Evolutionary conservation across 768 basidiomycete species (phyloP).

Genomic region (Leccinum imitatum): DNA sequence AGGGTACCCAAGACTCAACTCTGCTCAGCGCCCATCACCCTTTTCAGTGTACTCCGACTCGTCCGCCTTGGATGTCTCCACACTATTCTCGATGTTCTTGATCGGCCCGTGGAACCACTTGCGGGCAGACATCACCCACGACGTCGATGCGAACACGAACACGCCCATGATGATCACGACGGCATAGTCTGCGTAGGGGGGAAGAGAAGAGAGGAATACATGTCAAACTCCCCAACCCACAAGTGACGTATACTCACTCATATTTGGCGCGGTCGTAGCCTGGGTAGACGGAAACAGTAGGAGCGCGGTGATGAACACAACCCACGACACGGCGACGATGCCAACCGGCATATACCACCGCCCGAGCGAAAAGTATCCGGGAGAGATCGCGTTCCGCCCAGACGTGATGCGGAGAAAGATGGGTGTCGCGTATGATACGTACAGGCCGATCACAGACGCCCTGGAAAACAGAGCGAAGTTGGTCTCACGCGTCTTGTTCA

Average conservation of each 20-base stretch:
- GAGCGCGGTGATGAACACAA: slow-evolving; percentile 58
- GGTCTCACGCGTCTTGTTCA: neutral
- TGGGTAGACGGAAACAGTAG: slow-evolving; percentile 55
- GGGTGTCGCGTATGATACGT: slow-evolving; percentile 59
- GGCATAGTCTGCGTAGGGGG: slow-evolving; percentile 52
- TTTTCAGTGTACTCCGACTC: slow-evolving; percentile 6
- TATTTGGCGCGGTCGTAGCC: slow-evolving; percentile 39
- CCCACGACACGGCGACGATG: slow-evolving; percentile 62
- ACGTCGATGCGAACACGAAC: slow-evolving; percentile 60
- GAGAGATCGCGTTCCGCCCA: slow-evolving; percentile 54
- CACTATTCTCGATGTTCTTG: slow-evolving; percentile 40
- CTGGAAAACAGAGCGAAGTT: slow-evolving; percentile 31
- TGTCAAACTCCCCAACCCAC: neutral
- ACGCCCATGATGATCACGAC: slow-evolving; percentile 65
- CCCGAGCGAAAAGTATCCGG: slow-evolving; percentile 63
- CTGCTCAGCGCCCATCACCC: neutral
- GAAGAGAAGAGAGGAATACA: neutral
- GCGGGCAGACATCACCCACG: slow-evolving; percentile 65
- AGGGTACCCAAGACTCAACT: neutral
- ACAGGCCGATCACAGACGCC: slow-evolving; percentile 68
- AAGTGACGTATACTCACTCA: slow-evolving; percentile 48
- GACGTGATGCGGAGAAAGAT: slow-evolving; percentile 73
- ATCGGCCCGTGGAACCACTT: slow-evolving; percentile 74
- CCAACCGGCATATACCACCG: slow-evolving; percentile 61
- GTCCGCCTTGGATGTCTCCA: slow-evolving; percentile 1